A percentile compares a stretch with the other conserved stretches of the same genome.
Evolutionary conservation across 2,329 filamentous ascomycete species (phyloP).

Genomic region (Paracoccidioides lutzii): DNA sequence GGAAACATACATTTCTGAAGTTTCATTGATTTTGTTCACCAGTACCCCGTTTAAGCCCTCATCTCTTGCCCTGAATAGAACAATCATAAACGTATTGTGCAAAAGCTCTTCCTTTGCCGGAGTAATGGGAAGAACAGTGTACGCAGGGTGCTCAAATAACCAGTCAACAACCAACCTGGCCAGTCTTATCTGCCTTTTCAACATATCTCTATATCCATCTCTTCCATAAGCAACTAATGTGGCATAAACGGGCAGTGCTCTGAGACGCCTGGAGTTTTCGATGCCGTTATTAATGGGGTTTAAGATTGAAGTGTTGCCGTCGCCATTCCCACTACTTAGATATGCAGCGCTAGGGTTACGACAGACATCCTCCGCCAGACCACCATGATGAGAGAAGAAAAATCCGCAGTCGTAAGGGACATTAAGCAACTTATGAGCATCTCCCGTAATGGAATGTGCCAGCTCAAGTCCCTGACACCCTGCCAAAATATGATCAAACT

Average conservation of each 20-base stretch:
- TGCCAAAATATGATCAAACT: slow-evolving; percentile 37
- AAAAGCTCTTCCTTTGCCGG: slow-evolving; percentile 29
- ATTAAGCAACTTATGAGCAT: slow-evolving; percentile 86
- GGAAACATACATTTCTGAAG: slow-evolving; percentile 66
- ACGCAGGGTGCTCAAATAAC: slow-evolving; percentile 48
- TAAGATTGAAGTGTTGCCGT: slow-evolving; percentile 39
- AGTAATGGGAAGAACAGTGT: slow-evolving; percentile 50
- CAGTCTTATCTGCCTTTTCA: slow-evolving; percentile 59
- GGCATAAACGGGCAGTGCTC: slow-evolving; percentile 79
- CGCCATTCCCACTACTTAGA: slow-evolving; percentile 36
- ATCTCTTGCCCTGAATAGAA: slow-evolving; percentile 64
- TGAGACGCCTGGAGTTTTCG: slow-evolving; percentile 83
- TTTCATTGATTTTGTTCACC: slow-evolving; percentile 60
- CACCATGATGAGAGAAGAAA: slow-evolving; percentile 60
- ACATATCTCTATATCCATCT: slow-evolving; percentile 53
- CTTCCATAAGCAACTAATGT: slow-evolving; percentile 62
- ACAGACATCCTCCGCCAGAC: slow-evolving; percentile 52
- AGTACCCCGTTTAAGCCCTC: slow-evolving; percentile 50
- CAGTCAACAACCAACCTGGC: slow-evolving; percentile 54
- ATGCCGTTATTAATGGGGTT: slow-evolving; percentile 71
- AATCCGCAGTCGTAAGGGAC: slow-evolving; percentile 90
- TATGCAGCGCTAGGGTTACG: slow-evolving; percentile 79
- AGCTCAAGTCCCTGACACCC: slow-evolving; percentile 56
- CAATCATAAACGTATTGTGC: slow-evolving; percentile 52
- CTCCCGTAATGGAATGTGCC: slow-evolving; percentile 75